phyloP scores from a whole-genome alignment of 306 rosid genomes.

The Pueraria montana region DNA sequence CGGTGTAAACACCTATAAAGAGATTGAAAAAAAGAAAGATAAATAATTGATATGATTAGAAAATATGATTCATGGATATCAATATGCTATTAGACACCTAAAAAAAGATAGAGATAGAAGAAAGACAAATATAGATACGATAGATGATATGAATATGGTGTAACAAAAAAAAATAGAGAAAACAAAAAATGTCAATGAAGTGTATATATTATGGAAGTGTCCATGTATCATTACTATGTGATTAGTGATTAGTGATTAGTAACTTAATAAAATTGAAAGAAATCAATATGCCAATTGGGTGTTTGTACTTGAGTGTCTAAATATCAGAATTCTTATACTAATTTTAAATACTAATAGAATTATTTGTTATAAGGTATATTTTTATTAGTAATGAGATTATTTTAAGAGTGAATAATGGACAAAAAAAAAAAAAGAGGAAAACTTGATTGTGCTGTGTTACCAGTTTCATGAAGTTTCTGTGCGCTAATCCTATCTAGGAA shows the following conservation, averaged over 20 bases:
- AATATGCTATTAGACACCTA: not conserved
- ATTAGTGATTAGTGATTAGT: no score
- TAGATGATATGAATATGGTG: not conserved
- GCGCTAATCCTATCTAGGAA: constrained; percentile 89
- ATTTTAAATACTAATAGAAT: no score
- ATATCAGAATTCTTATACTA: not conserved
- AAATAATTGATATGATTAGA: not conserved
- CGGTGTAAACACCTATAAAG: not conserved
- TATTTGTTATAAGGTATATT: not conserved
- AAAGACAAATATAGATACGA: not conserved
- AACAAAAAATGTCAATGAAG: no score
- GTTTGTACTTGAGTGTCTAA: not conserved
- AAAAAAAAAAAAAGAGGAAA: no score
- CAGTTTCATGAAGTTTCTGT: constrained; percentile 97
- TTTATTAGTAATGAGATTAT: not conserved
- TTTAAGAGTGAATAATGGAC: not conserved
- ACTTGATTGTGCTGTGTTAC: constrained; percentile 45
- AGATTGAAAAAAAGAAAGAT: not conserved
- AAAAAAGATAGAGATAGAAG: not conserved
- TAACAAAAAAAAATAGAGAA: no score
- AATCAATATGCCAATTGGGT: not conserved
- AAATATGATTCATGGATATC: not conserved
- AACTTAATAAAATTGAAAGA: no score
- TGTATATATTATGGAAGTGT: no score
- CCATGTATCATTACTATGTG: no score